phyloP scores from a whole-genome alignment of 2,329 filamentous ascomycete species.

The Penicillium griseofulvum region DNA sequence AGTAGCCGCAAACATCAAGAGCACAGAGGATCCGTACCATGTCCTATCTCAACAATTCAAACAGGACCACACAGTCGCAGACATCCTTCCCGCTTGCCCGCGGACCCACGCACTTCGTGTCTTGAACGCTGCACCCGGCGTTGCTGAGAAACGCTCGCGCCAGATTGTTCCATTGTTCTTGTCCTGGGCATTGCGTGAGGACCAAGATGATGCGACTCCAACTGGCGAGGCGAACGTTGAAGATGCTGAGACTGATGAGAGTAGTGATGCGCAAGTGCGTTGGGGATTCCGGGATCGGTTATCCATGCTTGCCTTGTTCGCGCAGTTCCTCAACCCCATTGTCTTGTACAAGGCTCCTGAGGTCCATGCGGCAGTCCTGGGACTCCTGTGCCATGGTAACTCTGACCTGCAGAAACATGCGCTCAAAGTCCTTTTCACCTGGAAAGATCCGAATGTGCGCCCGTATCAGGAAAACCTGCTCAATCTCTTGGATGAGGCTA shows the following conservation, averaged over 20 bases:
- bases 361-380: conserved; percentile 72
- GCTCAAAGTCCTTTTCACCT: conserved; percentile 79
- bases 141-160: conserved; percentile 84
- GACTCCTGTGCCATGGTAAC: conserved; percentile 82
- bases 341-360: conserved; percentile 75
- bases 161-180: conserved; percentile 82
- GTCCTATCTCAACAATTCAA: conserved; percentile 65
- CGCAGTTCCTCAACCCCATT: conserved; percentile 80
- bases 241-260: conserved; percentile 14
- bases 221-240: conserved; percentile 13
- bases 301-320: conserved; percentile 74
- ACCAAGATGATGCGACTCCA: conserved; percentile 37
- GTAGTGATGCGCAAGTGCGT: conserved; percentile 23
- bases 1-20: conserved; percentile 53
- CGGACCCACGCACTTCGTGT: conserved; percentile 78
- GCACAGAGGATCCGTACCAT: conserved; percentile 54
- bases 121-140: conserved; percentile 66
- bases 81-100: conserved; percentile 48
- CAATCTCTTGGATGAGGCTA: conserved; percentile 82
- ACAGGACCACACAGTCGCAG: conserved; percentile 51
- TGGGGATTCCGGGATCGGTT: conserved; percentile 70
- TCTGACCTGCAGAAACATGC: conserved; percentile 82
- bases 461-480: conserved; percentile 82
- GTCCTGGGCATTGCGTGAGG: conserved; percentile 66
- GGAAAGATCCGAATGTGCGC: conserved; percentile 75